These are phyloP conservation scores for Alternaria sp. DNA, from an alignment of 2,329 filamentous ascomycete genomes.

Conservation along the genomic window DNA sequence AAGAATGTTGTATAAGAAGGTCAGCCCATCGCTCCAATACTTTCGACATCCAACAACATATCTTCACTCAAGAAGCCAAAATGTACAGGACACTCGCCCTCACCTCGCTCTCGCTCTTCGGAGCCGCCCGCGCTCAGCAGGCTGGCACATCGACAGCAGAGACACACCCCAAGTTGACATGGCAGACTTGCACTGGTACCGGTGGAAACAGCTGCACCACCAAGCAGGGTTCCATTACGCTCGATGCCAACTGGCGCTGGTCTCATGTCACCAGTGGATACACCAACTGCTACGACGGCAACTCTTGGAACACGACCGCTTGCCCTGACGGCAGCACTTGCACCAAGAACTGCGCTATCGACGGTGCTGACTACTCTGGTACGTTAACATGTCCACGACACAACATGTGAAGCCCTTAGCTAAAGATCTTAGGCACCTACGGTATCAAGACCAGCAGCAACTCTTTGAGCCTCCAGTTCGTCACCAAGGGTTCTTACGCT, in stretches of 20 bases:
- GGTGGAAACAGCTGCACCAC: conserved; percentile 43
- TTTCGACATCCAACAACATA: conserved; percentile 36
- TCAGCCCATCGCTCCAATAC: conserved; percentile 8
- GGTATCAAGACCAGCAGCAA: conserved; percentile 61
- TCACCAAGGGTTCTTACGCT: conserved; percentile 58
- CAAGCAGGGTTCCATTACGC: conserved; percentile 43
- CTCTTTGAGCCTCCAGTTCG: conserved; percentile 63
- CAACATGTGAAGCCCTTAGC: neutral
- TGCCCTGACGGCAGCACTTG: conserved; percentile 45
- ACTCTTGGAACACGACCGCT: conserved; percentile 48
- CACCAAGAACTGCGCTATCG: conserved; percentile 46
- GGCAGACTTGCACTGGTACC: conserved; percentile 49
- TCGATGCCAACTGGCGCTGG: conserved; percentile 58
- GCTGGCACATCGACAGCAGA: conserved; percentile 50
- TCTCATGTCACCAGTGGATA: conserved; percentile 50
- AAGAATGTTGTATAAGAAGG: conserved; percentile 37
- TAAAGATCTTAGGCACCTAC: conserved; percentile 41
- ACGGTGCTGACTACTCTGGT: conserved; percentile 52
- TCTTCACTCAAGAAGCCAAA: conserved; percentile 36
- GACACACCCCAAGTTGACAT: conserved; percentile 51
- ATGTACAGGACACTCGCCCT: conserved; percentile 51
- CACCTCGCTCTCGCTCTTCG: conserved; percentile 49
- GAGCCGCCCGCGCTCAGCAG: conserved; percentile 51
- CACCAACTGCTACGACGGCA: conserved; percentile 49
- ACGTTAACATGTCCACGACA: conserved; percentile 9